phyloP scores from a whole-genome alignment of 192 early-diverging fungal genomes.

The Glomus cerebriforme region DNA sequence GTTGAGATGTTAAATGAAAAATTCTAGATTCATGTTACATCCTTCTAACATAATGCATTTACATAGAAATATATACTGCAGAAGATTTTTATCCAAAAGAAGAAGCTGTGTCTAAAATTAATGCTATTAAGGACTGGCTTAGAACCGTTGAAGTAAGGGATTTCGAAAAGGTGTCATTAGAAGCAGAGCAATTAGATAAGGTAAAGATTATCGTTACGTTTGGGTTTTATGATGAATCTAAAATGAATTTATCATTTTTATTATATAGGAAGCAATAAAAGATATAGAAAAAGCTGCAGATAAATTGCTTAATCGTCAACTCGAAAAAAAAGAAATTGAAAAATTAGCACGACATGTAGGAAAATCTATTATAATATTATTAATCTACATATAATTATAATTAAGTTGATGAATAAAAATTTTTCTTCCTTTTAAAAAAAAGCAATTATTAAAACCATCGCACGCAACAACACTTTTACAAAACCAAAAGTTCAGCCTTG shows the following conservation, averaged over 20 bases:
- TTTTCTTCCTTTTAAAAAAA: neutral
- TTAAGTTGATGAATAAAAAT: neutral
- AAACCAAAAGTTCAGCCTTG: constrained; percentile 79
- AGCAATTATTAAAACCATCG: constrained; percentile 75
- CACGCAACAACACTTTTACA: constrained; percentile 72
- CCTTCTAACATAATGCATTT: constrained; percentile 30
- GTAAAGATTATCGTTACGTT: constrained; percentile 38
- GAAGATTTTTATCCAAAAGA: constrained; percentile 62
- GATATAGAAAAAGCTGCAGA: constrained; percentile 61
- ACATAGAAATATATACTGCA: constrained; percentile 58
- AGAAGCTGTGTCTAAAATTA: constrained; percentile 47
- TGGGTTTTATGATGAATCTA: constrained; percentile 7
- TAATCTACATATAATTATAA: neutral
- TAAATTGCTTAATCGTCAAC: constrained; percentile 43
- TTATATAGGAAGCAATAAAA: constrained; percentile 54
- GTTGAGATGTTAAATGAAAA: too few relatives aligned
- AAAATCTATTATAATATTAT: neutral
- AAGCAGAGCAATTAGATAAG: constrained; percentile 66
- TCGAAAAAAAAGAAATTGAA: constrained; percentile 50
- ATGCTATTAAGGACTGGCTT: constrained; percentile 66
- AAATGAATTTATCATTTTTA: neutral
- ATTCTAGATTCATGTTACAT: too few relatives aligned
- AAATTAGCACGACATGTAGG: constrained; percentile 50
- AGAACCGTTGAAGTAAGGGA: constrained; percentile 61
- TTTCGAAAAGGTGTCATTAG: constrained; percentile 64